Conservation (phyloP, 345 rosid species). For the Populus euphratica region DNA sequence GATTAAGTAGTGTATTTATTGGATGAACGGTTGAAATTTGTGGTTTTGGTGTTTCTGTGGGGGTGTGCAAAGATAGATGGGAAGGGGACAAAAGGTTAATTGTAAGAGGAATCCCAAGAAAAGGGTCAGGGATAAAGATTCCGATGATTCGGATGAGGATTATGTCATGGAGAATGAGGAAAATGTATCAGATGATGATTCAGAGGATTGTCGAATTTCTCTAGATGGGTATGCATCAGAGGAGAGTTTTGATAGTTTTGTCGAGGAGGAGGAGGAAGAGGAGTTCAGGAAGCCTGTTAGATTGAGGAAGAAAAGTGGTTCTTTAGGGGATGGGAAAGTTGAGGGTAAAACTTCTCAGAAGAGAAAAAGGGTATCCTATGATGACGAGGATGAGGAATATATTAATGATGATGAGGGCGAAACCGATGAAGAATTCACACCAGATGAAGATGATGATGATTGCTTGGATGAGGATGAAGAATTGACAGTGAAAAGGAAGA, state of each 20-base stretch:
- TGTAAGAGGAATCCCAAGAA: constrained; percentile 45
- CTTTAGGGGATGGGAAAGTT: constrained; percentile 17
- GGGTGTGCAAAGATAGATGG: constrained; percentile 53
- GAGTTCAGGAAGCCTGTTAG: constrained; percentile 40
- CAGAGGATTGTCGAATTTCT: constrained; percentile 49
- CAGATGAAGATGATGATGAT: constrained; percentile 53
- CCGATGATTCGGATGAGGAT: constrained; percentile 98
- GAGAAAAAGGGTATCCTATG: constrained; percentile 16
- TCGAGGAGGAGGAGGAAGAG: constrained; percentile 33
- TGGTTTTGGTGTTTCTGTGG: constrained; percentile 15
- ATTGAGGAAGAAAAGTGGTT: constrained; percentile 35
- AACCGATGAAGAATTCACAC: constrained; percentile 34
- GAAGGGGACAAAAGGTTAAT: constrained; percentile 60
- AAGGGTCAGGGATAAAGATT: constrained; percentile 51
- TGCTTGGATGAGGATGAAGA: constrained; percentile 56
- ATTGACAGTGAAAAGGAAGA: constrained; percentile 32
- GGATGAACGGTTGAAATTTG: constrained; percentile 17
- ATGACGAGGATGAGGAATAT: constrained; percentile 37
- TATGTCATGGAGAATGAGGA: constrained; percentile 79
- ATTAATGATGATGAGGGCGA: constrained; percentile 50
- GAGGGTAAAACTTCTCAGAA: constrained; percentile 22
- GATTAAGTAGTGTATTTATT: constrained; percentile 10
- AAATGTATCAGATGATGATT: constrained; percentile 57
- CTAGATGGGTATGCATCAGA: constrained; percentile 53
- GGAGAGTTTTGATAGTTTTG: constrained; percentile 38